Percentiles rank a stretch among this genome's conserved stretches.
These are phyloP conservation scores for Pleurotus tuoliensis DNA, from an alignment of 768 basidiomycete species.

Conservation along the genomic window DNA sequence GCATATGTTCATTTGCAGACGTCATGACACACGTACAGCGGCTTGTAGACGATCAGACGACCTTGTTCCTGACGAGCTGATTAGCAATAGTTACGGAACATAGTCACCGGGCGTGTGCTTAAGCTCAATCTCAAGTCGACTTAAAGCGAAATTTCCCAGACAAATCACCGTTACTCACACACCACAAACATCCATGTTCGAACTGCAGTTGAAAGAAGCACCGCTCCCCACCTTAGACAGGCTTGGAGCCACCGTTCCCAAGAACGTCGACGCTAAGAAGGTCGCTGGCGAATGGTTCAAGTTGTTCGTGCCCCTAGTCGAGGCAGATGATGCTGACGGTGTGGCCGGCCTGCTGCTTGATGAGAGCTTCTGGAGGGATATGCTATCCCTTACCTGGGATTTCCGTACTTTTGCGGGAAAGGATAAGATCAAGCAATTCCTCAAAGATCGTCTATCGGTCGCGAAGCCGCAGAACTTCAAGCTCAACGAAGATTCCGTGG, in stretches of 20 bases:
- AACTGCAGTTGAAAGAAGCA: conserved; percentile 10
- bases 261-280: conserved; percentile 18
- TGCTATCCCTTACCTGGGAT: conserved; percentile 49
- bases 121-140: too few species aligned
- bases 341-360: conserved; percentile 18
- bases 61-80: too few species aligned
- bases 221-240: conserved; percentile 25
- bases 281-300: conserved; percentile 28
- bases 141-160: too few species aligned
- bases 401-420: conserved; percentile 42
- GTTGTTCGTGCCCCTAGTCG: conserved; percentile 14
- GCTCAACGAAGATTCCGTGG: conserved; percentile 24
- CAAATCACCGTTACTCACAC: too few species aligned
- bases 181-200: too few species aligned
- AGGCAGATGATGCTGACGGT: conserved; percentile 12
- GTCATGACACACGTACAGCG: too few species aligned
- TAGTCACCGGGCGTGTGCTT: too few species aligned
- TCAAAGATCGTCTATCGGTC: conserved; percentile 32
- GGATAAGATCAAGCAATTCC: conserved; percentile 32
- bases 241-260: conserved; percentile 18
- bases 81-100: too few species aligned
- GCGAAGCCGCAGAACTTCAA: conserved; percentile 25
- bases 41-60: too few species aligned
- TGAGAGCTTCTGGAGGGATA: conserved; percentile 46
- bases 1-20: too few species aligned